Evolutionary conservation across 2,329 filamentous ascomycete species (phyloP).

Genomic region (Penicillium sp.): DNA sequence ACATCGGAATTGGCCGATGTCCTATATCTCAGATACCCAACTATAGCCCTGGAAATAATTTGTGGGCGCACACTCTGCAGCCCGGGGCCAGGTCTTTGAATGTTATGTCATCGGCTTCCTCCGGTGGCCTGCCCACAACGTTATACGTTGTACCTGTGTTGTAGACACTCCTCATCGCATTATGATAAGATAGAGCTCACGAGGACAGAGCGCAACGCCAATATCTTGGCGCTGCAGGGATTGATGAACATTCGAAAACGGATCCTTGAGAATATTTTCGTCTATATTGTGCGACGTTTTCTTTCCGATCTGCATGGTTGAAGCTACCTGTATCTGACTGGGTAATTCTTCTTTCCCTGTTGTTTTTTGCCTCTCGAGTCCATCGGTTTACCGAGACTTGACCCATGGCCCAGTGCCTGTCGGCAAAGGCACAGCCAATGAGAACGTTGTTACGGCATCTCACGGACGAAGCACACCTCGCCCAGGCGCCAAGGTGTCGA

Average conservation of each 20-base stretch:
- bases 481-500: conserved; percentile 15
- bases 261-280: too few relatives aligned
- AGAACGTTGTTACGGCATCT: neutral
- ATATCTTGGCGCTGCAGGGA: conserved; percentile 13
- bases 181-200: conserved; percentile 15
- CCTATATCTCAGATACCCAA: neutral
- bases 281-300: neutral
- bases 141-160: too few relatives aligned
- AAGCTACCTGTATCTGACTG: too few relatives aligned
- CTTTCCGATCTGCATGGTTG: neutral
- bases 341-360: too few relatives aligned
- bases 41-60: neutral
- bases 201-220: conserved; percentile 5
- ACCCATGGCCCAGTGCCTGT: conserved; percentile 9
- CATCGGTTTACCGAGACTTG: conserved; percentile 11
- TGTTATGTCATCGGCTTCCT: conserved; percentile 5
- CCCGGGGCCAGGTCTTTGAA: neutral
- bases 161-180: too few relatives aligned
- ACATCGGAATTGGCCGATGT: conserved; percentile 8
- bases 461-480: neutral
- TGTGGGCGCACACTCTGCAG: neutral
- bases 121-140: neutral
- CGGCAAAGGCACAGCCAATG: conserved; percentile 17
- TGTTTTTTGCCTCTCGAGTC: too few relatives aligned
- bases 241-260: neutral